Conservation (phyloP, 2,329 filamentous ascomycete species). For the Aspergillus sp. region DNA sequence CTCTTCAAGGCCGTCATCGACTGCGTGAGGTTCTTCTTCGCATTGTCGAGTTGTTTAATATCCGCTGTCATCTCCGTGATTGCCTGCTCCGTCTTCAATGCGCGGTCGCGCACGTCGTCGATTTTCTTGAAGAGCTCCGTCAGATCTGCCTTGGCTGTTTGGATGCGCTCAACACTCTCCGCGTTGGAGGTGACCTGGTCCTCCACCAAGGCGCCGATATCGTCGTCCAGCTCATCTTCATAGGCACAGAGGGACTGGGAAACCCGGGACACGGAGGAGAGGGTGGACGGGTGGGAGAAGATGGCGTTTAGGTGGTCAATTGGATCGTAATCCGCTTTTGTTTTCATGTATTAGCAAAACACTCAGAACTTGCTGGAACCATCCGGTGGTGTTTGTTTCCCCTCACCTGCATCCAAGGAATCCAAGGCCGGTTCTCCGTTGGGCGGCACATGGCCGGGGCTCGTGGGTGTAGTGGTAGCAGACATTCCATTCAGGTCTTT, state of each 20-base stretch:
- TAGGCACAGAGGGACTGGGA: constrained; percentile 68
- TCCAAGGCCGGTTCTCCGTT: constrained; percentile 33
- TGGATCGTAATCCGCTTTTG: constrained; percentile 79
- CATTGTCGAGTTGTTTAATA: constrained; percentile 94
- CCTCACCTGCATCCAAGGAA: constrained; percentile 42
- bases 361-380: not conserved
- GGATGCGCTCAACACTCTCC: constrained; percentile 85
- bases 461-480: constrained; percentile 21
- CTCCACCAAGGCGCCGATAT: constrained; percentile 68
- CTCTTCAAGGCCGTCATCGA: constrained; percentile 98
- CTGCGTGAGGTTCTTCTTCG: constrained; percentile 90
- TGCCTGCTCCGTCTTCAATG: constrained; percentile 86
- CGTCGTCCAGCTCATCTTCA: constrained; percentile 74
- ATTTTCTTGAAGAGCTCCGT: constrained; percentile 90
- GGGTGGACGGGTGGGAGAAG: constrained; percentile 82
- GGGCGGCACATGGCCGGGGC: constrained; percentile 33
- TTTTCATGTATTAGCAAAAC: constrained; percentile 4
- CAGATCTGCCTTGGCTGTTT: constrained; percentile 83
- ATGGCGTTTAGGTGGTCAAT: constrained; percentile 89
- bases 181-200: constrained; percentile 79
- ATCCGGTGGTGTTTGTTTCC: constrained; percentile 1
- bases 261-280: constrained; percentile 70
- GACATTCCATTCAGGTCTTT: constrained; percentile 31
- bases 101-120: constrained; percentile 82
- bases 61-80: constrained; percentile 99